Base-by-base conservation (phyloP, 129 eudicot species). In the Logfia minima region DNA sequence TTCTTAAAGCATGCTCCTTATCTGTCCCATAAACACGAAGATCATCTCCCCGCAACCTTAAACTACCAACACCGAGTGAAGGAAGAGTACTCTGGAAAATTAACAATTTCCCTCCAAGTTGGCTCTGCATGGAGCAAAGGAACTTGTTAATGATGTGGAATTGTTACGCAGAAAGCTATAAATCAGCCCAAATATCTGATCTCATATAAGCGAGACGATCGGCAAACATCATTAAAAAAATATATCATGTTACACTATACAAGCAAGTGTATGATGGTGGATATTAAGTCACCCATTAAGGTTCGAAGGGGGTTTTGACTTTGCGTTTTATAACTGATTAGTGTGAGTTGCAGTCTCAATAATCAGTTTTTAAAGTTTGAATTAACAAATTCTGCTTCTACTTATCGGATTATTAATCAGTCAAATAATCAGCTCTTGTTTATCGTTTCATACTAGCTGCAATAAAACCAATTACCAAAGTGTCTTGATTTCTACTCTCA, bases 61-160 rank as follows among this genome's bases (percentile, higher is more conserved):
- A 86, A 68, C 97, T 96, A 71, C 97, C 99, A 77, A 84, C 92
- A 75, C 99, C 99, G 39, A 91, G 91, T 68, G 99, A 94, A n/a
- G 99, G 99, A 72, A 94, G 91, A 37, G 93, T 77, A 80, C 87
- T 91, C 81, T 94, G 99, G 81, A 91, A 94, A 73, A 94, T 84
- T 83, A 94, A 82, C 90, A 94, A 76, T 85, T 94, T 94, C 56
- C 99, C 99, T 70, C 99, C 99, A 78, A 94, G 97, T 84, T 94
- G 99, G 66, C 89, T 85, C 99, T 94, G 90, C 59, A 77, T 31
- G 70, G 35, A 68, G 53, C 76, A 80, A 56, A 74, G 17, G 4
- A 73, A 65, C 43, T 11, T 55, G 13, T 53, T 65, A 73, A 59
- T 32, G 63, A 60, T 10, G 58, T 35, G 23, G 53, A 60, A 58